phyloP scores from a whole-genome alignment of 1,284 basidiomycete genomes.

The Fomitopsis pinicola region DNA sequence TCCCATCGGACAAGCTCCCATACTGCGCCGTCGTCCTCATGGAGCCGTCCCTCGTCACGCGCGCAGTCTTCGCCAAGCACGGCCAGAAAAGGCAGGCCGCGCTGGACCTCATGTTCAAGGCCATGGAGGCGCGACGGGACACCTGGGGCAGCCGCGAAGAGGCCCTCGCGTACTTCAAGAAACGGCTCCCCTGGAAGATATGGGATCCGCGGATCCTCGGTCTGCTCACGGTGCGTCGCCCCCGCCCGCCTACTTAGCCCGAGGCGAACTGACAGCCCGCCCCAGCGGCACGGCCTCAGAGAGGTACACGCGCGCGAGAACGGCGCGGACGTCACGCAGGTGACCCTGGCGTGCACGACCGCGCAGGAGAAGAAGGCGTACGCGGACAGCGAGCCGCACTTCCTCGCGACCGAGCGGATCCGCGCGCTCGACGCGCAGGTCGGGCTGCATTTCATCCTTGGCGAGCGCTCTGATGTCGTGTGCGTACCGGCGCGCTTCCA shows the following conservation, averaged over 20 bases:
- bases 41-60: slow-evolving; percentile 13
- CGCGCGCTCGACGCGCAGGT: neutral
- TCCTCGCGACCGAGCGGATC: neutral
- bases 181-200: slow-evolving; percentile 13
- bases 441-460: neutral
- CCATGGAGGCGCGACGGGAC: slow-evolving; percentile 11
- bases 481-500: neutral
- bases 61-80: slow-evolving; percentile 8
- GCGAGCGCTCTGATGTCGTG: neutral
- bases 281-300: neutral
- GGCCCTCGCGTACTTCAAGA: slow-evolving; percentile 12
- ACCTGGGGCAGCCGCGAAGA: slow-evolving; percentile 11
- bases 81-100: slow-evolving; percentile 7
- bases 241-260: neutral
- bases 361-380: neutral
- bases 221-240: slow-evolving; percentile 9
- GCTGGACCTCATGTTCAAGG: slow-evolving; percentile 5
- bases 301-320: neutral
- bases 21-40: slow-evolving; percentile 12
- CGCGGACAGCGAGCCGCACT: neutral
- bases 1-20: neutral
- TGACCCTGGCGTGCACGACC: neutral
- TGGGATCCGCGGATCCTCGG: slow-evolving; percentile 15
- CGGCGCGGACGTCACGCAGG: neutral
- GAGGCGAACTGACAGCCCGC: neutral